A percentile compares a stretch with the other conserved stretches of the same genome.
Evolutionary conservation across 495 filamentous ascomycete species (phyloP).

Genomic region (Penicillium longicatenatum): DNA sequence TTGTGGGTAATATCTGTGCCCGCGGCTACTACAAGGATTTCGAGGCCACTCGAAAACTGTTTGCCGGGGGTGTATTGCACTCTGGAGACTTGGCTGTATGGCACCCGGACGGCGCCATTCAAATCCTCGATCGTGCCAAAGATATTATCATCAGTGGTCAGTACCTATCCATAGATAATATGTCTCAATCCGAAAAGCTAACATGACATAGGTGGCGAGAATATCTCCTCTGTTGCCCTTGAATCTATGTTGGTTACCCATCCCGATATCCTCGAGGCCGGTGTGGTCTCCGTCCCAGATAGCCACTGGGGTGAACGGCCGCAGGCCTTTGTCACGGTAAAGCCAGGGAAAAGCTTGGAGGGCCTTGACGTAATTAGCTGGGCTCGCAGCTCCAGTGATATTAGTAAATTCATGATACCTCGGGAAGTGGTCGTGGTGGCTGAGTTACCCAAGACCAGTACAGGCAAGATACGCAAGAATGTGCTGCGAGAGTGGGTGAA

Average conservation of each 20-base stretch:
- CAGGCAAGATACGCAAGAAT: constrained; percentile 96
- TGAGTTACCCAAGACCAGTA: constrained; percentile 94
- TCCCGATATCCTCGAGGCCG: constrained; percentile 85
- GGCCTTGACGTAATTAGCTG: constrained; percentile 80
- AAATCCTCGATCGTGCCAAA: constrained; percentile 93
- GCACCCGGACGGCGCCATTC: constrained; percentile 84
- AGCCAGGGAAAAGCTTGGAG: constrained; percentile 57
- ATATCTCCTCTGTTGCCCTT: constrained; percentile 91
- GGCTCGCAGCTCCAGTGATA: constrained; percentile 75
- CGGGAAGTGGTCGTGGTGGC: constrained; percentile 85
- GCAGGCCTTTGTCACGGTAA: constrained; percentile 88
- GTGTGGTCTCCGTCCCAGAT: constrained; percentile 86
- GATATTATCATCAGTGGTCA: constrained; percentile 97
- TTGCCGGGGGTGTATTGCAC: constrained; percentile 83
- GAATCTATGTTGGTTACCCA: constrained; percentile 92
- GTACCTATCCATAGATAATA: constrained; percentile 19
- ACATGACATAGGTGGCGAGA: constrained; percentile 75
- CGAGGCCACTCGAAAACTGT: constrained; percentile 84
- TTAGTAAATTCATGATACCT: constrained; percentile 95
- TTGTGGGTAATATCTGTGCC: constrained; percentile 87
- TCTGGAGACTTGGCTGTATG: constrained; percentile 91
- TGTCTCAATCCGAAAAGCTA: not conserved
- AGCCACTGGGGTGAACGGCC: constrained; percentile 93
- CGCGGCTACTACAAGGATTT: constrained; percentile 91
- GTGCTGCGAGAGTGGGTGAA: constrained; percentile 85